Evolutionary conservation across 257 asterid species (phyloP).

Genomic region (Jaltomata sinuosa): DNA sequence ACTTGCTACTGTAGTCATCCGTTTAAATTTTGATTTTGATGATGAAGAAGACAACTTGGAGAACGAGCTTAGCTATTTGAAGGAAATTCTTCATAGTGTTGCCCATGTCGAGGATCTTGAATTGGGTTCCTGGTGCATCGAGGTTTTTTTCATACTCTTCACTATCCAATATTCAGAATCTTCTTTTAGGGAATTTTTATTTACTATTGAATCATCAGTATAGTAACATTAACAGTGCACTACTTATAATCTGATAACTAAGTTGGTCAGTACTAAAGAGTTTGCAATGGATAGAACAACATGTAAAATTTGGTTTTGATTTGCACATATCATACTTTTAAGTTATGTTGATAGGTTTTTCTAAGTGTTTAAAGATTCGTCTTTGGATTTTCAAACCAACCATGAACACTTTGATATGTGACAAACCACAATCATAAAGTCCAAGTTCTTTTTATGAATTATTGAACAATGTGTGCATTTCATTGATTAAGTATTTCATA

Average conservation of each 20-base stretch:
- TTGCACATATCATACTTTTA: too few species aligned
- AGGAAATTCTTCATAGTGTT: neutral
- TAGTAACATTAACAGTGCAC: neutral
- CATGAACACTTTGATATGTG: too few species aligned
- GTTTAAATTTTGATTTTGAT: neutral
- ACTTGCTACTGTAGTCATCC: accelerated
- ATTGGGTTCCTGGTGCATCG: neutral
- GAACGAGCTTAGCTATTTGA: neutral
- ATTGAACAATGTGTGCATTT: neutral
- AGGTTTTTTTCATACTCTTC: neutral
- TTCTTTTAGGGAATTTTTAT: neutral
- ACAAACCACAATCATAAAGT: too few species aligned
- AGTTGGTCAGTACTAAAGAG: too few species aligned
- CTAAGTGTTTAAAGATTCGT: too few species aligned
- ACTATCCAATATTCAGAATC: neutral
- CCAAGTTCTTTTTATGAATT: too few species aligned
- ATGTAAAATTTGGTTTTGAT: too few species aligned
- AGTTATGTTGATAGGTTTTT: too few species aligned
- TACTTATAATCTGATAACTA: neutral
- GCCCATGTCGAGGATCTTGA: neutral
- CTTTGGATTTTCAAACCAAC: too few species aligned
- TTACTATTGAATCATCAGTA: neutral
- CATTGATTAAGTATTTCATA: too few species aligned
- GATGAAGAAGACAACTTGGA: neutral
- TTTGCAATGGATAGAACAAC: too few species aligned